phyloP scores from a whole-genome alignment of 495 filamentous ascomycete genomes.

The Jackrogersella multiformis region DNA sequence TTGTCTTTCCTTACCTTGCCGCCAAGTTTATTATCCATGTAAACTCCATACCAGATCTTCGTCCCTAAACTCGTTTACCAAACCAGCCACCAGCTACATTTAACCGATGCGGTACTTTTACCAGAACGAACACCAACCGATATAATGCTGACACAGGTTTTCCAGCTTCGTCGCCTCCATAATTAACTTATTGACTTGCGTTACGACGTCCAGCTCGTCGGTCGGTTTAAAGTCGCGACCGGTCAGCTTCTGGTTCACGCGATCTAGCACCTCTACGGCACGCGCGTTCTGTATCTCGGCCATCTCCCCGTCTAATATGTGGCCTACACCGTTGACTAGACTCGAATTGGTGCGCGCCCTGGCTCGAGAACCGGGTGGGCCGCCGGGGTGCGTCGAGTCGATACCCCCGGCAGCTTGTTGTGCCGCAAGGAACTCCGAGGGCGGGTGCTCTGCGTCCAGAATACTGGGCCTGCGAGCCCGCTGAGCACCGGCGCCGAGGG shows the following conservation, averaged over 20 bases:
- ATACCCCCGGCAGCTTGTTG: conserved; percentile 49
- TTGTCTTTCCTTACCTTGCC: conserved; percentile 4
- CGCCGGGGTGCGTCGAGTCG: conserved; percentile 56
- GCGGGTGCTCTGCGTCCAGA: conserved; percentile 68
- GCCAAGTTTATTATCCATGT: not conserved
- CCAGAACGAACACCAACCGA: conserved; percentile 97
- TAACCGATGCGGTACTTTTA: conserved; percentile 42
- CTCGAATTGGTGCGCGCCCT: conserved; percentile 65
- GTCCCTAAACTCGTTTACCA: not conserved
- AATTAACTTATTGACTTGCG: conserved; percentile 93
- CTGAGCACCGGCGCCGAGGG: conserved; percentile 54
- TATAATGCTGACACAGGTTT: conserved; percentile 98
- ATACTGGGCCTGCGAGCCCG: conserved; percentile 72
- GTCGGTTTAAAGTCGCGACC: conserved; percentile 70
- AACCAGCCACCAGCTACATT: not conserved
- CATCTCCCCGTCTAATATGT: conserved; percentile 51
- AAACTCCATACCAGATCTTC: not conserved
- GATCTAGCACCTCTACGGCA: conserved; percentile 88
- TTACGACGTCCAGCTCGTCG: conserved; percentile 84
- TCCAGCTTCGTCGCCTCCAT: conserved; percentile 95
- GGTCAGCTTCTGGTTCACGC: conserved; percentile 94
- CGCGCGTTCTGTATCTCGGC: conserved; percentile 90
- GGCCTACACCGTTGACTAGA: conserved; percentile 49
- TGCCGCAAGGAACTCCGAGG: conserved; percentile 59
- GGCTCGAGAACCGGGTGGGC: conserved; percentile 58